A percentile compares a stretch with the other conserved stretches of the same genome.
These are phyloP conservation scores for Boletus edulis DNA, from an alignment of 768 basidiomycete species.

Conservation along the genomic window DNA sequence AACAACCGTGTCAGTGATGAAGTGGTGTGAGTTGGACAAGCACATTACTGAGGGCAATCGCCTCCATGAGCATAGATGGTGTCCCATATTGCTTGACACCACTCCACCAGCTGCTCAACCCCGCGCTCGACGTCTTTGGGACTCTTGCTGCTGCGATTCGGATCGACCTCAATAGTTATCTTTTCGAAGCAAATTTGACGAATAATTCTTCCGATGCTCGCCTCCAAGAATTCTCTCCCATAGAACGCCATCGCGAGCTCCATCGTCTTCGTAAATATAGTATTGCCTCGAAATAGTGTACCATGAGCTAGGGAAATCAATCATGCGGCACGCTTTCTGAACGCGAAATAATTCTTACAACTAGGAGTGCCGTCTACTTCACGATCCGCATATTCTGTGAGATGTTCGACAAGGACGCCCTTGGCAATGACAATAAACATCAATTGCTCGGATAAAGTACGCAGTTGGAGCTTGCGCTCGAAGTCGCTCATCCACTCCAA, in stretches of 20 bases:
- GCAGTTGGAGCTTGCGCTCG: constrained; percentile 64
- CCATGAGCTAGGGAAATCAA: constrained; percentile 54
- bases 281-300: constrained; percentile 72
- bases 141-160: constrained; percentile 59
- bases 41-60: constrained; percentile 72
- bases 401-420: constrained; percentile 61
- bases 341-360: constrained; percentile 43
- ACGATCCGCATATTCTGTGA: constrained; percentile 64
- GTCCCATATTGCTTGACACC: constrained; percentile 81
- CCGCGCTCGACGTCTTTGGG: constrained; percentile 63
- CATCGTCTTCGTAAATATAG: constrained; percentile 68
- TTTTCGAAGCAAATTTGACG: constrained; percentile 70
- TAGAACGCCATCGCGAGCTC: constrained; percentile 81
- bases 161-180: constrained; percentile 81
- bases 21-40: constrained; percentile 1
- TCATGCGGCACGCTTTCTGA: not conserved
- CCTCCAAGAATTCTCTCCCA: constrained; percentile 77
- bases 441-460: constrained; percentile 56
- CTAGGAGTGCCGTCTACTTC: constrained; percentile 69
- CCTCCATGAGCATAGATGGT: constrained; percentile 71
- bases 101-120: constrained; percentile 65
- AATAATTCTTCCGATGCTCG: constrained; percentile 70
- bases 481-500: constrained; percentile 76
- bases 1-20: constrained; percentile 1
- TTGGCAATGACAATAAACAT: constrained; percentile 70